A percentile compares a stretch with the other conserved stretches of the same genome.
Conservation (phyloP, 805 yeast species). For the Yarrowia sp. region DNA sequence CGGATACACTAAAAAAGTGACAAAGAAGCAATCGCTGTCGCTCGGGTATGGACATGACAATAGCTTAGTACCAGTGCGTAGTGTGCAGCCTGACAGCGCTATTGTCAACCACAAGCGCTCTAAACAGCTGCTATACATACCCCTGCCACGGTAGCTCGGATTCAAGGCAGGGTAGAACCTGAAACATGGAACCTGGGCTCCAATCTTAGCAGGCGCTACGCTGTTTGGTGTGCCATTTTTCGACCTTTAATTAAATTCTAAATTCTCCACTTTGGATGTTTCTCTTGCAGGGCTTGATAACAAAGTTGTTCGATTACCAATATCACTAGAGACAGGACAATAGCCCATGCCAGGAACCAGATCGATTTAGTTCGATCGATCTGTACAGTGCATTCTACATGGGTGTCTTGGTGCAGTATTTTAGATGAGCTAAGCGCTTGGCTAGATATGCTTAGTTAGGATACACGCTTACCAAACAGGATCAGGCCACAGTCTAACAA, state of each 20-base stretch:
- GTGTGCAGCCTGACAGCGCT: neutral
- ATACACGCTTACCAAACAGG: too few species aligned
- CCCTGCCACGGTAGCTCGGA: neutral
- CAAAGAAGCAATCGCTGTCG: neutral
- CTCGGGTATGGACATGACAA: slow-evolving; percentile 4
- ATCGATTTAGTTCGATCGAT: too few species aligned
- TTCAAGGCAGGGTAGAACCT: neutral
- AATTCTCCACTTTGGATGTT: too few species aligned
- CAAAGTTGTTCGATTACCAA: too few species aligned
- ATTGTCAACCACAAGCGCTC: neutral
- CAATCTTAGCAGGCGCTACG: neutral
- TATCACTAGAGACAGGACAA: neutral
- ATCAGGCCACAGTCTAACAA: too few species aligned
- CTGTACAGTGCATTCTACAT: too few species aligned
- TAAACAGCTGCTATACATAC: neutral
- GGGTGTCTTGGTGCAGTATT: too few species aligned
- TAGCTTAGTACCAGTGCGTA: neutral
- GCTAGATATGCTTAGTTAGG: too few species aligned
- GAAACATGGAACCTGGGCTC: neutral
- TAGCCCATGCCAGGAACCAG: neutral
- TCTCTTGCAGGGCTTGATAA: too few species aligned
- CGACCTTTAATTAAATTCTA: too few species aligned
- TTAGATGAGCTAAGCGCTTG: too few species aligned
- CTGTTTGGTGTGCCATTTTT: too few species aligned
- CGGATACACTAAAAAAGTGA: neutral